These are phyloP conservation scores for Luffa acutangula DNA, from an alignment of 306 rosid genomes.

Conservation along the genomic window DNA sequence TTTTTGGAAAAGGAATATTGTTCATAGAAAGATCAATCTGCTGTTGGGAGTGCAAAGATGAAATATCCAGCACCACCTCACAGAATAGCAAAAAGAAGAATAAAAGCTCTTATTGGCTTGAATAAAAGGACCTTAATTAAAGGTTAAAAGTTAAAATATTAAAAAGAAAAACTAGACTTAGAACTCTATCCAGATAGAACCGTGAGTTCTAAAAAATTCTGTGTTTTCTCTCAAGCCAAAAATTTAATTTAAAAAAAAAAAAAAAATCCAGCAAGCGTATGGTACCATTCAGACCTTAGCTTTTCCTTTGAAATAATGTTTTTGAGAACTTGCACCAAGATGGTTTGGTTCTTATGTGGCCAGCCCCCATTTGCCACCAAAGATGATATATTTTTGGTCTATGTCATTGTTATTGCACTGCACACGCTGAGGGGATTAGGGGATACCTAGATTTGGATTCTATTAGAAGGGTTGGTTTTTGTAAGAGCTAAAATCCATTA, in stretches of 20 bases:
- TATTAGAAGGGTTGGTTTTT: neutral
- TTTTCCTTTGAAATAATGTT: neutral
- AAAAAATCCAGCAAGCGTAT: neutral
- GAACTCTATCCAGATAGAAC: neutral
- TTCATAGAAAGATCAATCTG: neutral
- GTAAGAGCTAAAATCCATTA: neutral
- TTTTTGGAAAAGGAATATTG: neutral
- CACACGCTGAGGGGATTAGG: neutral
- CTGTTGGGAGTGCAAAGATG: neutral
- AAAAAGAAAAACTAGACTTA: neutral
- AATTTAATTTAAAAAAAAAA: neutral
- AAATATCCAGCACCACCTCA: neutral
- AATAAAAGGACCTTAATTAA: neutral
- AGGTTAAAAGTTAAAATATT: neutral
- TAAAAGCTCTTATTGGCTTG: neutral
- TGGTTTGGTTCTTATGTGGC: neutral
- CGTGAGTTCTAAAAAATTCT: neutral
- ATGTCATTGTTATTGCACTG: neutral
- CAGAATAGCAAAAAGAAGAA: neutral
- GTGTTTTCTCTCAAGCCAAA: neutral
- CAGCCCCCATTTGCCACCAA: neutral
- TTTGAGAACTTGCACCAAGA: neutral
- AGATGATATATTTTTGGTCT: neutral
- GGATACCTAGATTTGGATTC: neutral
- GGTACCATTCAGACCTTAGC: neutral